Evolutionary conservation across 148 eudicot species (phyloP), one percentile per base, ranked within the genome.

Genomic region (Chenopodium formosanum): DNA sequence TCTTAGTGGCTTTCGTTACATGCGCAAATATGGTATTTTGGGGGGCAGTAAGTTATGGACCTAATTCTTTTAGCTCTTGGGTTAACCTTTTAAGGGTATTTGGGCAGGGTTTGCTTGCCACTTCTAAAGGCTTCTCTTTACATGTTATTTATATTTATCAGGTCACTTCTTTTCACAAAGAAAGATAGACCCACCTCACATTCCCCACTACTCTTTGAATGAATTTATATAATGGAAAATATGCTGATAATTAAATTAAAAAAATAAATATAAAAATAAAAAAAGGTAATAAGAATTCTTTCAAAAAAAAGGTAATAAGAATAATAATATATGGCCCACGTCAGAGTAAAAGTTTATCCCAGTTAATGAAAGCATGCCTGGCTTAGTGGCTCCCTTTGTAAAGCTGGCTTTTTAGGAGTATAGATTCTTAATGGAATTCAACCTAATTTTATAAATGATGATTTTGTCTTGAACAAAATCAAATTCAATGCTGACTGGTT

Each of bases 291-390:
- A 27, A 27, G 29, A 27, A 27, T 27, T 27, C 29, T 27, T 27
- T 27, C 29, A 27, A 27, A 27, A 27, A 27, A 27, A 27, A 3
- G 16, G 16, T 10, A 52, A 12, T 10, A 11, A 52, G 4, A 65
- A 79, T 4, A 50, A 23, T 52, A 79, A 64, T 74, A 46, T 67
- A 27, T 40, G 83, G 78, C 69, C 86, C 86, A 80, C 82, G 60
- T 58, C 1, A 23, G 27, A n/a, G 68, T 29, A 74, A 83, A 83
- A 76, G 80, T 76, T 80, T 62, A 48, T 70, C 68, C 34, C 76
- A 71, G 78, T 78, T 82, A 20, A 40, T 75, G 75, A 82, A 82
- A 82, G 87, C 85, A 85, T 85, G 87, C 87, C 83, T 84, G 34
- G 75, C 75, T 44, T 23, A 37, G 25, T 52, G 27, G 37, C 76